Conservation (phyloP, 495 filamentous ascomycete genomes). For the Evernia prunastri region DNA sequence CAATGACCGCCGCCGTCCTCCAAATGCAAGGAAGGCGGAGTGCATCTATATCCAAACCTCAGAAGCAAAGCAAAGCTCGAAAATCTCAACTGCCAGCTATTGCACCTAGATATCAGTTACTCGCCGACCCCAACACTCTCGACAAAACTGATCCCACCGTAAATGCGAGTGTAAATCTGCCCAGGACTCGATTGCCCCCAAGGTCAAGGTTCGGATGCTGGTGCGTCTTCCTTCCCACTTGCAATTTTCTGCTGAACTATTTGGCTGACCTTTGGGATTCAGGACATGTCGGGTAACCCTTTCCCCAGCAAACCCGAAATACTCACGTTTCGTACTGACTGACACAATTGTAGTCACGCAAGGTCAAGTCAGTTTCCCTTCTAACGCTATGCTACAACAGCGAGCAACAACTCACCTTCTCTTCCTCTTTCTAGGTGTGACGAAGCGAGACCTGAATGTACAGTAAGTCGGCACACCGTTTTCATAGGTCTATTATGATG, state of each 20-base stretch:
- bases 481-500: neutral
- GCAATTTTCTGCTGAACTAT: conserved; percentile 17
- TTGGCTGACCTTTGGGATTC: conserved; percentile 16
- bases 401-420: neutral
- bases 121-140: conserved; percentile 13
- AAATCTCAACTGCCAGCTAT: conserved; percentile 38
- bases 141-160: conserved; percentile 4
- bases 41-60: conserved; percentile 5
- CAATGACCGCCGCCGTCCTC: conserved; percentile 15
- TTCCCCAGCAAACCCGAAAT: conserved; percentile 8
- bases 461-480: conserved; percentile 32
- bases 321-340: conserved; percentile 4
- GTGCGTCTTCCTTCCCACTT: conserved; percentile 32
- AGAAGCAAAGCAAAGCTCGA: neutral
- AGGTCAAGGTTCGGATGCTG: conserved; percentile 50
- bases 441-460: conserved; percentile 47
- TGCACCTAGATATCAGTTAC: conserved; percentile 42
- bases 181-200: conserved; percentile 46
- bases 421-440: conserved; percentile 41
- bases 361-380: conserved; percentile 35
- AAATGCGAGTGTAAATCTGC: conserved; percentile 30
- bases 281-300: conserved; percentile 48
- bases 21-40: conserved; percentile 2
- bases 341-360: conserved; percentile 38
- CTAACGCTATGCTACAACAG: neutral